These are phyloP conservation scores for Spathaspora sp. DNA, from an alignment of 805 yeast genomes.

Conservation along the genomic window DNA sequence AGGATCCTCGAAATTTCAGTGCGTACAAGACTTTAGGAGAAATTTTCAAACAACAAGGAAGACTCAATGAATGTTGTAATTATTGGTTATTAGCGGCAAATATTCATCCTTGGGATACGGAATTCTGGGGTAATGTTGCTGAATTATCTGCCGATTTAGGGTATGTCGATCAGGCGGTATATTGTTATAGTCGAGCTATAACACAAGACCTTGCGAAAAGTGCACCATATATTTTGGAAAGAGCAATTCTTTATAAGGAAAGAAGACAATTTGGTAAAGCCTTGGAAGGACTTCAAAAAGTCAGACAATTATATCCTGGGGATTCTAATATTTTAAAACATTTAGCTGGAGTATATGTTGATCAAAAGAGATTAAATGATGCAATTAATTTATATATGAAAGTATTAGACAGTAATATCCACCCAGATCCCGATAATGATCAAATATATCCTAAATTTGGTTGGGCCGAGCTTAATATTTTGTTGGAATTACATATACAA, in stretches of 20 bases:
- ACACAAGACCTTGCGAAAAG: conserved; percentile 14
- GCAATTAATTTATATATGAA: conserved; percentile 70
- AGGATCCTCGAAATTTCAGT: conserved; percentile 72
- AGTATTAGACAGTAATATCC: conserved; percentile 57
- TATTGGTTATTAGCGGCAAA: conserved; percentile 83
- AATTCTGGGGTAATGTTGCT: conserved; percentile 76
- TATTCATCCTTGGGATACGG: conserved; percentile 69
- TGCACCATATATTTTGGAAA: conserved; percentile 54
- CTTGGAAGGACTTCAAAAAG: conserved; percentile 62
- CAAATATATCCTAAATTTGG: conserved; percentile 52
- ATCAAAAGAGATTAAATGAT: conserved; percentile 61
- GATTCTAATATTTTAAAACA: conserved; percentile 61
- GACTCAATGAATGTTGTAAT: conserved; percentile 68
- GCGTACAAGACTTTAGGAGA: conserved; percentile 91
- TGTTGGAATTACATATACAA: conserved; percentile 74
- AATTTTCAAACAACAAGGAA: conserved; percentile 66
- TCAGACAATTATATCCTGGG: conserved; percentile 52
- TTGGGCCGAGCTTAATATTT: conserved; percentile 85
- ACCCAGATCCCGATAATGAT: conserved; percentile 17
- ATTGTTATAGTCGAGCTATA: conserved; percentile 55
- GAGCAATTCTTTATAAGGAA: conserved; percentile 66
- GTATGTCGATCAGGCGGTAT: conserved; percentile 70
- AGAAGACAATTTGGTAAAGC: conserved; percentile 69
- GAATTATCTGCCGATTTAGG: conserved; percentile 62
- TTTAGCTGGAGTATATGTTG: conserved; percentile 47